Evolutionary conservation across 495 filamentous ascomycete genomes (phyloP), one percentile per base, ranked within the genome.

Genomic region (Neurospora sp.): DNA sequence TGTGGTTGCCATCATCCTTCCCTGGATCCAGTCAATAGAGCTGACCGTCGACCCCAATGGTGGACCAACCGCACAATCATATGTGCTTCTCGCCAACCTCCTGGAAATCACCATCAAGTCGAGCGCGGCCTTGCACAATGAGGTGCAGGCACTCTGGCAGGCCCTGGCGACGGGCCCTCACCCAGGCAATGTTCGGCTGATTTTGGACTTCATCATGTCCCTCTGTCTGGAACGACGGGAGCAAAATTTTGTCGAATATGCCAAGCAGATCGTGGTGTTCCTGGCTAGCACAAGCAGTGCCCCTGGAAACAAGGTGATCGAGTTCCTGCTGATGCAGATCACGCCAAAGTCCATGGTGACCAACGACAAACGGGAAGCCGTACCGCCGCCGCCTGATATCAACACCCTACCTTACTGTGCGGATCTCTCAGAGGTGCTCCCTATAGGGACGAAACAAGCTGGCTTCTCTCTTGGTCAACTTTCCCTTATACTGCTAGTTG

Each of bases 121-220:
- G 66, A 92, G 94, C 79, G 92, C 89, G 46, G 90, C 90, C 5
- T 82, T 99, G 41, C 95, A 98, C 76, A 97, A 97, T 73, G 96
- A 99, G 82, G 95, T 98, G 5, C 94, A 98, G 81, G 96, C 96
- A 12, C 88, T 99, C 41, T 99, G 96, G 96, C 94, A 97, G 84
- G 96, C 96, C 5, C 85, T 99, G 20, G 96, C 94, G 0, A 98
- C 94, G 5, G 96, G 95, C 3, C 94, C 94, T 0, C 91, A 97
- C 82, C 91, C 89, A 5, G 96, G 94, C n/a, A 99, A 99, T 79
- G 96, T 98, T 38, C 92, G 96, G 74, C 86, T 98, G 20, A 92
- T 98, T 11, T 87, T 99, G 5, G 93, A 99, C 79, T 99, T 98
- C 78, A 94, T 98, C 80, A 98, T 98, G 80, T 90, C 87, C 35